Evolutionary conservation across 345 rosid genomes (phyloP).

Genomic region (Erysimum cheiranthoides): DNA sequence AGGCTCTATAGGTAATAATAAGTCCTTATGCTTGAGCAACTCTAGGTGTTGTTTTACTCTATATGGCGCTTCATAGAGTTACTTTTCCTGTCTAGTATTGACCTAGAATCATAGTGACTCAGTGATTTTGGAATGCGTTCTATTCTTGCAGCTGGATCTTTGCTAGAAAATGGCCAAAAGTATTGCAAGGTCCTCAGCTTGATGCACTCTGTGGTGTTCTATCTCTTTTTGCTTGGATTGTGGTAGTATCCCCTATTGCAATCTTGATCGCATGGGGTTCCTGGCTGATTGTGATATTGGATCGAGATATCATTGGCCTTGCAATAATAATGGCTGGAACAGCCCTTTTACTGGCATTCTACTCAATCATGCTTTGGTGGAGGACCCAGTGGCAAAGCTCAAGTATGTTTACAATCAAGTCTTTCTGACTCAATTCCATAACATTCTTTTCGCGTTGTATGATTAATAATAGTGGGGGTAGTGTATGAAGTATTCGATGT

Average conservation of each 20-base stretch:
- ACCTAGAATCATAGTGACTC: slow-evolving; percentile 19
- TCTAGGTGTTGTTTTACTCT: slow-evolving; percentile 11
- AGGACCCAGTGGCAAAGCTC: slow-evolving; percentile 99
- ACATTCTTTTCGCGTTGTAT: neutral
- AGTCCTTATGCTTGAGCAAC: neutral
- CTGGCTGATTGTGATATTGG: slow-evolving; percentile 79
- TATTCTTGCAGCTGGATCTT: slow-evolving; percentile 88
- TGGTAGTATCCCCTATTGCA: slow-evolving; percentile 82
- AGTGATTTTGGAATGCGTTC: slow-evolving; percentile 17
- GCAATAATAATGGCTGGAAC: slow-evolving; percentile 97
- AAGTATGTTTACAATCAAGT: slow-evolving; percentile 55
- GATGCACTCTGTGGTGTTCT: slow-evolving; percentile 74
- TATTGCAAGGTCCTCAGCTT: slow-evolving; percentile 90
- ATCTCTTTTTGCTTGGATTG: slow-evolving; percentile 74
- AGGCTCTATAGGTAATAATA: slow-evolving; percentile 79
- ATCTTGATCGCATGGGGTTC: slow-evolving; percentile 90
- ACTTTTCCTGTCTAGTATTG: slow-evolving; percentile 1
- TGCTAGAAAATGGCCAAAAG: slow-evolving; percentile 92
- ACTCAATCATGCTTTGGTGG: slow-evolving; percentile 99
- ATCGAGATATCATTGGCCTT: slow-evolving; percentile 88
- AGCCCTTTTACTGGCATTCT: slow-evolving; percentile 93
- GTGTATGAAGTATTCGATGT: slow-evolving; percentile 14
- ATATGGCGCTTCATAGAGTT: slow-evolving; percentile 18
- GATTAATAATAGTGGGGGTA: neutral
- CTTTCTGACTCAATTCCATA: slow-evolving; percentile 24